phyloP scores from a whole-genome alignment of 257 asterid species.

The Coffea eugenioides region DNA sequence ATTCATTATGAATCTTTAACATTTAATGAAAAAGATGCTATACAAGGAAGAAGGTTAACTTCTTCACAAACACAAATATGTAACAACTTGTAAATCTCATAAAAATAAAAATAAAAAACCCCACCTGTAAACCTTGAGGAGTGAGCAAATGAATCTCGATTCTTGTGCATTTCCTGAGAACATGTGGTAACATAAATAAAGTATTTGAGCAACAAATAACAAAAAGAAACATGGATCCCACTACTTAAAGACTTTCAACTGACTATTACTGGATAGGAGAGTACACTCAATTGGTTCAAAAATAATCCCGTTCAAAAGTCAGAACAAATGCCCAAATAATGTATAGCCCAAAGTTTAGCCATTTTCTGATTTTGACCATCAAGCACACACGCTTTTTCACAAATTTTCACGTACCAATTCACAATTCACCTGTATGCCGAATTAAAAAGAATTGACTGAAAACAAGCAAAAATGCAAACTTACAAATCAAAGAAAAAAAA shows the following conservation, averaged over 20 bases:
- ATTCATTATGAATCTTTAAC: background rate
- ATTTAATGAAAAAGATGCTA: background rate
- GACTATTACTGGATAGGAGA: background rate
- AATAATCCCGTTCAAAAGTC: no score
- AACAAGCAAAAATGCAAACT: background rate
- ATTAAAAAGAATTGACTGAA: background rate
- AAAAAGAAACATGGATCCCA: background rate
- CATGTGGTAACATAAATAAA: conserved; percentile 15
- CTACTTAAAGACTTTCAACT: background rate
- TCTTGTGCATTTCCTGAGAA: conserved; percentile 87
- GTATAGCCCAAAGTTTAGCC: no score
- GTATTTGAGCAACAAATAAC: background rate
- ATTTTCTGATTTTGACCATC: no score
- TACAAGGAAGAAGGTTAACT: background rate
- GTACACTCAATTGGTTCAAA: no score
- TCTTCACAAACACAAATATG: background rate
- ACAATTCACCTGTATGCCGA: no score
- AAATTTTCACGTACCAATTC: no score
- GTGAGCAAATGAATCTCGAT: conserved; percentile 86
- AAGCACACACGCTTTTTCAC: no score
- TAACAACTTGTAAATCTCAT: conserved; percentile 4
- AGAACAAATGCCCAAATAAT: no score
- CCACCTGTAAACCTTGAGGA: conserved; percentile 91
- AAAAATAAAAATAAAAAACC: background rate
- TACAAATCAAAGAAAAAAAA: background rate